These are phyloP conservation scores for Saturnispora zaruensis DNA, from an alignment of 805 yeast genomes.

Conservation along the genomic window DNA sequence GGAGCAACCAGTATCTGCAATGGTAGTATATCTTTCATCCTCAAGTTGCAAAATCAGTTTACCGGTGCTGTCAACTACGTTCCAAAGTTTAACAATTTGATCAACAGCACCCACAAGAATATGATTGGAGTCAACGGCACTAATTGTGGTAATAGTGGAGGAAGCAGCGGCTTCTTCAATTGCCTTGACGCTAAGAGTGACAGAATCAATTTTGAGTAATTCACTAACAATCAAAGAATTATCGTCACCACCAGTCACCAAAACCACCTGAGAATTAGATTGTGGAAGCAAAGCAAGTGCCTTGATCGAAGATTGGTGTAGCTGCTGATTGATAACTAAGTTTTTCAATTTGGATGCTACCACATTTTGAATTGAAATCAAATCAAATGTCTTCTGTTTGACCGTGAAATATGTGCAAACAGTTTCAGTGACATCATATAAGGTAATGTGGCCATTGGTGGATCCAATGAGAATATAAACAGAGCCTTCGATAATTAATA, in stretches of 20 bases:
- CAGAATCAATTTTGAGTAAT: slow-evolving; percentile 21
- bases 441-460: slow-evolving; percentile 72
- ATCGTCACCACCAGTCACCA: slow-evolving; percentile 90
- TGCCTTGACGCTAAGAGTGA: slow-evolving; percentile 24
- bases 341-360: slow-evolving; percentile 10
- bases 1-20: slow-evolving; percentile 84
- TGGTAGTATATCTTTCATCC: slow-evolving; percentile 56
- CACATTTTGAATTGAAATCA: background rate
- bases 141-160: slow-evolving; percentile 71
- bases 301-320: slow-evolving; percentile 85
- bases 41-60: slow-evolving; percentile 26
- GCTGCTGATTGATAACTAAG: slow-evolving; percentile 34
- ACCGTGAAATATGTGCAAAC: slow-evolving; percentile 11
- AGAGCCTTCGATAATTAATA: slow-evolving; percentile 28
- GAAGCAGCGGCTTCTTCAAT: slow-evolving; percentile 62
- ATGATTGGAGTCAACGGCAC: slow-evolving; percentile 23
- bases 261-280: slow-evolving; percentile 14
- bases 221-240: slow-evolving; percentile 50
- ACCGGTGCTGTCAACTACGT: slow-evolving; percentile 13
- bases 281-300: slow-evolving; percentile 33
- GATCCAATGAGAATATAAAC: slow-evolving; percentile 49
- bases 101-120: slow-evolving; percentile 72
- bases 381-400: background rate
- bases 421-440: slow-evolving; percentile 44
- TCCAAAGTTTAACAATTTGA: slow-evolving; percentile 68